Evolutionary conservation across 129 eudicot species (phyloP).

Genomic region (Centrapalus pauciflorus): DNA sequence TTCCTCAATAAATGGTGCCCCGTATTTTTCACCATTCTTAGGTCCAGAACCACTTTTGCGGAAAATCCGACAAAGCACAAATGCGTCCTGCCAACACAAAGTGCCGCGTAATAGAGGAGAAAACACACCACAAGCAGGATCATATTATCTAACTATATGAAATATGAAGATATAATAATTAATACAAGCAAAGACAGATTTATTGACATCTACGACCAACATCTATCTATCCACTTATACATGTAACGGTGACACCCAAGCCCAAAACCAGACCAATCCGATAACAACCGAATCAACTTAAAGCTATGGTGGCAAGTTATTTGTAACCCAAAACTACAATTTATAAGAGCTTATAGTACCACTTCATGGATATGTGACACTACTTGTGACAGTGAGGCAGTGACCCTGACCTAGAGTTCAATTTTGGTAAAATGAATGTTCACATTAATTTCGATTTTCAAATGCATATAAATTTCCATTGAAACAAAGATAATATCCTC

Average conservation of each 20-base stretch:
- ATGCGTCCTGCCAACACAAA: conserved; percentile 53
- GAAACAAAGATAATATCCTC: conserved; percentile 1
- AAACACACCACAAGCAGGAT: neutral
- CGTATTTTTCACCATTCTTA: conserved; percentile 88
- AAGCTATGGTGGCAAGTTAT: too few relatives aligned
- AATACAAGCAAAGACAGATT: neutral
- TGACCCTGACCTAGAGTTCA: neutral
- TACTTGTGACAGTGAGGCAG: too few relatives aligned
- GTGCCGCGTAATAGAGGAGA: neutral
- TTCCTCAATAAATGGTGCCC: conserved; percentile 73
- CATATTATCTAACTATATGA: neutral
- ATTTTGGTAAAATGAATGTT: neutral
- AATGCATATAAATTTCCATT: neutral
- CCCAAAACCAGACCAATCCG: too few relatives aligned
- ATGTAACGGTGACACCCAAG: too few relatives aligned
- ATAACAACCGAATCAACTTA: too few relatives aligned
- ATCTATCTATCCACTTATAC: neutral
- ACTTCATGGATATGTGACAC: too few relatives aligned
- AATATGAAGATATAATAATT: neutral
- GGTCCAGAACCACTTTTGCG: conserved; percentile 93
- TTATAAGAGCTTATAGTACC: too few relatives aligned
- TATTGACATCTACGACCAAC: neutral
- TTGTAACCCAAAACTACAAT: too few relatives aligned
- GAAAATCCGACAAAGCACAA: conserved; percentile 76
- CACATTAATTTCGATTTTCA: too few relatives aligned